Percentiles rank a stretch among this genome's conserved stretches.
Evolutionary conservation across 768 basidiomycete species (phyloP).

Genomic region (Neoboletus brunneissimus): DNA sequence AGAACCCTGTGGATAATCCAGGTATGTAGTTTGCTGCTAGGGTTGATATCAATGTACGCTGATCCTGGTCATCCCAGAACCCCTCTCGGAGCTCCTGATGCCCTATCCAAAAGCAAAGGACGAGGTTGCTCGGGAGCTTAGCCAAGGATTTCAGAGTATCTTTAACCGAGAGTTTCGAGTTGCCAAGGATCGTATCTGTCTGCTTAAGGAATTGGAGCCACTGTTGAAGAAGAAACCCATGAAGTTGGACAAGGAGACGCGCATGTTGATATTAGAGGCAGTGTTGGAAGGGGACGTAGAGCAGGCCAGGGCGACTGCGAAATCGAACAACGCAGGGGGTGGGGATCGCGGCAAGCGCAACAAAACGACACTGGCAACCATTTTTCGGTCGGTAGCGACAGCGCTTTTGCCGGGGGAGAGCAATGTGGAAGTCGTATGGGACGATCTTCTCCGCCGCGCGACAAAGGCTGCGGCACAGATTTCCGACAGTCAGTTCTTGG

Average conservation of each 20-base stretch:
- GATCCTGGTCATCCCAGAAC: conserved; percentile 2
- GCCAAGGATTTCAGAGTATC: conserved; percentile 6
- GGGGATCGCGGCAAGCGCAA: neutral
- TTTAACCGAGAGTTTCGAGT: conserved; percentile 2
- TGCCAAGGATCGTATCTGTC: conserved; percentile 16
- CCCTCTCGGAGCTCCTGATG: neutral
- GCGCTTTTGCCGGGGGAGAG: neutral
- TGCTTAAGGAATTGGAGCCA: conserved; percentile 2
- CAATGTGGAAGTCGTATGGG: neutral
- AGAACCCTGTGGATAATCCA: neutral
- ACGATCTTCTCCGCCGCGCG: conserved; percentile 5
- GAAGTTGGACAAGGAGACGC: neutral
- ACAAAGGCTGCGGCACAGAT: neutral
- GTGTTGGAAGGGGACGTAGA: conserved; percentile 7
- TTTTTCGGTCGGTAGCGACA: no score
- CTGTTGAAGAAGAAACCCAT: neutral
- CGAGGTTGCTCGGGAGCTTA: neutral
- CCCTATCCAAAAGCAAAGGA: conserved; percentile 16
- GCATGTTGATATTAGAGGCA: neutral
- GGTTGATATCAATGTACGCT: neutral
- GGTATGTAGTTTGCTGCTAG: neutral
- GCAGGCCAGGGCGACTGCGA: neutral
- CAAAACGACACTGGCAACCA: neutral
- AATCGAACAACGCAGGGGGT: no score
- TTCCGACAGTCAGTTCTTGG: conserved; percentile 18